A percentile compares a stretch with the other conserved stretches of the same genome.
phyloP scores from a whole-genome alignment of 2,329 filamentous ascomycete genomes.

The Gaeumannomyces tritici region DNA sequence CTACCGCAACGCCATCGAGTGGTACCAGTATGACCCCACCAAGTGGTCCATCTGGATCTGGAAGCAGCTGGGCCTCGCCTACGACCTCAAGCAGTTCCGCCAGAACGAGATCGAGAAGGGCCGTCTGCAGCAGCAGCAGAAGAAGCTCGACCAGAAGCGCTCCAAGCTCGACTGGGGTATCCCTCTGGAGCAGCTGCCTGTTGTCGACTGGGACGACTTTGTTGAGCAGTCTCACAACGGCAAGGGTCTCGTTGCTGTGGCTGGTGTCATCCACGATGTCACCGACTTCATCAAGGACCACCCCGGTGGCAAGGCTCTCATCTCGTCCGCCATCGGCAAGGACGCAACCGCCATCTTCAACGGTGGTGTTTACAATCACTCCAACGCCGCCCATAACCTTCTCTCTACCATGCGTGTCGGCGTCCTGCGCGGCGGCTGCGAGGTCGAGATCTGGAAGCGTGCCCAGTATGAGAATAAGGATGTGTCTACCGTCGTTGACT shows the following conservation, averaged over 20 bases:
- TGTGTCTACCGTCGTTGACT: conserved; percentile 70
- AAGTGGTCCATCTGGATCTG: conserved; percentile 82
- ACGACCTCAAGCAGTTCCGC: conserved; percentile 84
- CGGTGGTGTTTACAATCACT: conserved; percentile 82
- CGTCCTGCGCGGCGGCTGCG: conserved; percentile 76
- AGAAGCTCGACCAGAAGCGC: conserved; percentile 87
- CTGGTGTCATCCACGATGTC: conserved; percentile 80
- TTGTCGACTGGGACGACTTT: conserved; percentile 81
- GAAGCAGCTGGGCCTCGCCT: conserved; percentile 78
- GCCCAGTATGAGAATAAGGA: conserved; percentile 79
- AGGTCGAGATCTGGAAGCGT: conserved; percentile 90
- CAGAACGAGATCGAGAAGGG: conserved; percentile 90
- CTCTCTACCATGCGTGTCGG: conserved; percentile 82
- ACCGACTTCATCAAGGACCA: conserved; percentile 79
- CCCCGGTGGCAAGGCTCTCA: conserved; percentile 83
- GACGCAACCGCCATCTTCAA: conserved; percentile 89
- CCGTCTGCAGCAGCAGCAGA: conserved; percentile 78
- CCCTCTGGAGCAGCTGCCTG: conserved; percentile 75
- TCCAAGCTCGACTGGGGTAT: conserved; percentile 76
- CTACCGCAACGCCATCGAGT: conserved; percentile 85
- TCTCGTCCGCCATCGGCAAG: conserved; percentile 73
- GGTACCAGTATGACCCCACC: conserved; percentile 87
- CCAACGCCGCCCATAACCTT: conserved; percentile 82
- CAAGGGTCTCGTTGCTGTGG: conserved; percentile 66
- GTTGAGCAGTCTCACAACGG: conserved; percentile 64